These are phyloP conservation scores for Pythium folliculosum DNA, from an alignment of 352 stramenopile genomes.

Conservation along the genomic window DNA sequence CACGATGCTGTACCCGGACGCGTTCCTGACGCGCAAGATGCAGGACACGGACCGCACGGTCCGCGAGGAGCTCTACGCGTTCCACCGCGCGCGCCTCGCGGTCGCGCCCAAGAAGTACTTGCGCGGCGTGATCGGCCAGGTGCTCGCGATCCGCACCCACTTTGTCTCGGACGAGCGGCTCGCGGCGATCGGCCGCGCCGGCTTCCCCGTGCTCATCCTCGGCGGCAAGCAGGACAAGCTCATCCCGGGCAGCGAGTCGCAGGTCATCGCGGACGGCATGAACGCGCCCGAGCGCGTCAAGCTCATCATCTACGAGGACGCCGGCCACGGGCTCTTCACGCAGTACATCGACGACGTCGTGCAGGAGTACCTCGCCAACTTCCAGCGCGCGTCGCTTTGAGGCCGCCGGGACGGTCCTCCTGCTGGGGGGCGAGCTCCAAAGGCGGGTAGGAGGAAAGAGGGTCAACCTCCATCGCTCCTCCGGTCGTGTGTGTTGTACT, in stretches of 20 bases:
- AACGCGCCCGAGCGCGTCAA: constrained; percentile 39
- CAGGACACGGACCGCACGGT: constrained; percentile 26
- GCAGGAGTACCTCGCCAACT: constrained; percentile 19
- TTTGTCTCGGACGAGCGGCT: constrained; percentile 53
- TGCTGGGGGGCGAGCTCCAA: too few species aligned
- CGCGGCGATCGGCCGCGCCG: constrained; percentile 37
- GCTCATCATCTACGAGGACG: constrained; percentile 46
- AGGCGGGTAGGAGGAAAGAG: neutral
- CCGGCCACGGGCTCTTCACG: constrained; percentile 48
- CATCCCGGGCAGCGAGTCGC: constrained; percentile 45
- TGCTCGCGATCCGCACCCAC: constrained; percentile 34
- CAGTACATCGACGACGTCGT: constrained; percentile 40
- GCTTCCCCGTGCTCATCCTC: constrained; percentile 55
- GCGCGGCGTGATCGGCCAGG: constrained; percentile 24
- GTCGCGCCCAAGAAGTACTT: constrained; percentile 3
- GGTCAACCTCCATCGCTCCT: too few species aligned
- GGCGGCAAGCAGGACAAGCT: constrained; percentile 48
- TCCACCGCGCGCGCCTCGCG: constrained; percentile 17
- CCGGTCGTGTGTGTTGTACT: neutral
- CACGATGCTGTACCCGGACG: constrained; percentile 41
- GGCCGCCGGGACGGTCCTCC: too few species aligned
- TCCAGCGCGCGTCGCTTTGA: constrained; percentile 17
- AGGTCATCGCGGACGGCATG: constrained; percentile 37
- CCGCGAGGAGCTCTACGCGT: constrained; percentile 19
- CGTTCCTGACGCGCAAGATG: constrained; percentile 37